phyloP scores from a whole-genome alignment of 441 rosid genomes.

The Populus trichocarpa region DNA sequence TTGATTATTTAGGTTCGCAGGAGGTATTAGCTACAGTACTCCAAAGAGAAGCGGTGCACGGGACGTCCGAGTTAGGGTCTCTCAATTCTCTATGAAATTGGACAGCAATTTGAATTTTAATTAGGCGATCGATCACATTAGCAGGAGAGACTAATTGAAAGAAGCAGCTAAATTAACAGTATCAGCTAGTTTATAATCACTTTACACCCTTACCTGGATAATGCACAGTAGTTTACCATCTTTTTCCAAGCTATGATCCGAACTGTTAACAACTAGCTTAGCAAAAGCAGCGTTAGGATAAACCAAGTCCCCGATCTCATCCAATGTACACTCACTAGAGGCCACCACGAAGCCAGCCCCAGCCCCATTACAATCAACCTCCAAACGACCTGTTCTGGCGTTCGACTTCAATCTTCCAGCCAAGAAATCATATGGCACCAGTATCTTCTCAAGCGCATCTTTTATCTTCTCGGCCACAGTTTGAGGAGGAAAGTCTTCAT shows the following conservation, averaged over 20 bases:
- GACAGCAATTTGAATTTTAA: background rate
- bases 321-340: constrained; percentile 42
- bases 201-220: constrained; percentile 48
- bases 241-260: constrained; percentile 19
- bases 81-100: background rate
- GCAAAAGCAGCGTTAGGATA: constrained; percentile 75
- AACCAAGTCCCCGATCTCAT: constrained; percentile 69
- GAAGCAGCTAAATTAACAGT: background rate
- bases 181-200: background rate
- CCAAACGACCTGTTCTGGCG: constrained; percentile 44
- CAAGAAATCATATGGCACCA: constrained; percentile 59
- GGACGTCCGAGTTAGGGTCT: background rate
- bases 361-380: constrained; percentile 59
- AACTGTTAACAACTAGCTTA: constrained; percentile 33
- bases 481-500: constrained; percentile 44
- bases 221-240: constrained; percentile 54
- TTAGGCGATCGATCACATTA: background rate
- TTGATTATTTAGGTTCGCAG: too few relatives aligned
- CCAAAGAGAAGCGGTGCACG: background rate
- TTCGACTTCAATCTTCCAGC: constrained; percentile 54
- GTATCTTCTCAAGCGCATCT: constrained; percentile 27
- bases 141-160: background rate
- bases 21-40: background rate
- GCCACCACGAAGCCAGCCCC: constrained; percentile 65
- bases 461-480: constrained; percentile 42